Percentiles rank a stretch among this genome's conserved stretches.
Evolutionary conservation across 805 yeast species (phyloP).

Genomic region (Scheffersomyces amazonensis): DNA sequence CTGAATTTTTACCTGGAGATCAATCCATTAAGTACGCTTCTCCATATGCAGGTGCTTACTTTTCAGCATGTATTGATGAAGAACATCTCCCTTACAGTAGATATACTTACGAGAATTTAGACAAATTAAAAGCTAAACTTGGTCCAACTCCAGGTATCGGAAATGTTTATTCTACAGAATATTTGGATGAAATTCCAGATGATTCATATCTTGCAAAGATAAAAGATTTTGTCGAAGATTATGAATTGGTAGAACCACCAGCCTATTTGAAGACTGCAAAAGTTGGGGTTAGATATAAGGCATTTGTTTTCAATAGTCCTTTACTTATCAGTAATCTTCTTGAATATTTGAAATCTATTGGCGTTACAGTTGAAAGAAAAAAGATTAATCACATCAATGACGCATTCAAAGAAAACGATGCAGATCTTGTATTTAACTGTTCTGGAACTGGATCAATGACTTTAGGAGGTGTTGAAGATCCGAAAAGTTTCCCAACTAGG

Average conservation of each 20-base stretch:
- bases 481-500: conserved; percentile 63
- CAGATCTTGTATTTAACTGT: conserved; percentile 65
- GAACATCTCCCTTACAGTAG: conserved; percentile 47
- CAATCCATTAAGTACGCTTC: conserved; percentile 71
- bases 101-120: conserved; percentile 52
- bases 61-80: conserved; percentile 46
- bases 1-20: conserved; percentile 75
- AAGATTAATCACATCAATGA: conserved; percentile 54
- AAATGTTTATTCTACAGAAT: conserved; percentile 53
- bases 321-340: conserved; percentile 49
- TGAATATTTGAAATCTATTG: conserved; percentile 39
- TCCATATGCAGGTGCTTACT: conserved; percentile 64
- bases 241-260: conserved; percentile 27
- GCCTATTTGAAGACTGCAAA: conserved; percentile 50
- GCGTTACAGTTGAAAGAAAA: conserved; percentile 48
- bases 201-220: conserved; percentile 45
- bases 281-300: conserved; percentile 53
- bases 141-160: conserved; percentile 59
- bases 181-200: conserved; percentile 52
- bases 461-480: conserved; percentile 65
- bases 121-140: conserved; percentile 38
- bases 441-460: conserved; percentile 68
- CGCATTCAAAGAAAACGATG: conserved; percentile 39
- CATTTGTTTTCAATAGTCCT: conserved; percentile 77
- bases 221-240: conserved; percentile 47